Evolutionary conservation across 306 rosid genomes (phyloP).

Genomic region (Quercus variabilis): DNA sequence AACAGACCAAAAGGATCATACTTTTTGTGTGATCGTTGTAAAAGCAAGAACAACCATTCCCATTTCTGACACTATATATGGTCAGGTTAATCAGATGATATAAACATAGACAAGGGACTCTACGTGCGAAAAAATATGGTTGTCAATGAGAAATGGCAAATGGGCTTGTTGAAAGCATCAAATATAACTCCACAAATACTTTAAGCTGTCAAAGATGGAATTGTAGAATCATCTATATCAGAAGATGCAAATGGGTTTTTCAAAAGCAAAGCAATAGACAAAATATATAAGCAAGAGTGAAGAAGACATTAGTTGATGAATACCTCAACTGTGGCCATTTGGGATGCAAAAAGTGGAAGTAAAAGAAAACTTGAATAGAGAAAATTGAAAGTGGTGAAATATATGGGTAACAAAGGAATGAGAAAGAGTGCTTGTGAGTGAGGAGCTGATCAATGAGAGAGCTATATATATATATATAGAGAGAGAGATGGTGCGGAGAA

Average conservation of each 20-base stretch:
- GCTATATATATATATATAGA: slow-evolving; percentile 77
- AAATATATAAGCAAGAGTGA: neutral
- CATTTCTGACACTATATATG: neutral
- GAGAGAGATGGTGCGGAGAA: slow-evolving; percentile 22
- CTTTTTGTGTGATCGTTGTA: neutral
- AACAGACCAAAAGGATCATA: neutral
- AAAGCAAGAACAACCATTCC: neutral
- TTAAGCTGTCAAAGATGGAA: neutral
- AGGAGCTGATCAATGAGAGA: slow-evolving; percentile 29
- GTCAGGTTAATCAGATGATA: neutral
- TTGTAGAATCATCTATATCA: neutral
- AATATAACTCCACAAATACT: neutral
- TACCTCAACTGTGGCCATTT: slow-evolving; percentile 96
- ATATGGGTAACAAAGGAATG: slow-evolving; percentile 1
- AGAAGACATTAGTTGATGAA: slow-evolving; percentile 20
- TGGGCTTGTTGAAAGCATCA: neutral
- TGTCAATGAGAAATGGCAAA: neutral
- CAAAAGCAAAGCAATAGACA: neutral
- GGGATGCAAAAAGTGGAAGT: slow-evolving; percentile 17
- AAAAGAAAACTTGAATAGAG: slow-evolving; percentile 15
- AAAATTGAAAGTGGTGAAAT: neutral
- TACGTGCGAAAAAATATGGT: neutral
- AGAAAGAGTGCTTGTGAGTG: slow-evolving; percentile 29
- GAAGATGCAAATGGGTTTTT: neutral
- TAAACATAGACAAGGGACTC: neutral